These are phyloP conservation scores for Setaria italica DNA, from an alignment of 202 grass and related monocot genomes.

Conservation along the genomic window DNA sequence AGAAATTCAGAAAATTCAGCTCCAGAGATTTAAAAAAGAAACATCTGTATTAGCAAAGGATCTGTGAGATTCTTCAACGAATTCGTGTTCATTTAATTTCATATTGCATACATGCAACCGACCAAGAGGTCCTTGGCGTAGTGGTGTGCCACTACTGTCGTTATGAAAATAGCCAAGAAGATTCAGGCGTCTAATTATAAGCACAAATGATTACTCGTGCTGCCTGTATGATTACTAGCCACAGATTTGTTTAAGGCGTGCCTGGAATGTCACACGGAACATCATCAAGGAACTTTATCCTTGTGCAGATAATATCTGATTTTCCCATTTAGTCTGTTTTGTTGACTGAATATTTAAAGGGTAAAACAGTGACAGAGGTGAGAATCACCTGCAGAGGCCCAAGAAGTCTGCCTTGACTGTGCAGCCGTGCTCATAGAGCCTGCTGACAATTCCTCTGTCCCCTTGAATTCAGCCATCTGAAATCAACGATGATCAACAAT, in stretches of 20 bases:
- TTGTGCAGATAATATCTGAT: not conserved
- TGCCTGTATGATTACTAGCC: conserved; percentile 12
- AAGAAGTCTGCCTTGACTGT: conserved; percentile 68
- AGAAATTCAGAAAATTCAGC: not conserved
- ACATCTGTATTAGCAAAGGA: not conserved
- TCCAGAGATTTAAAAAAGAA: not conserved
- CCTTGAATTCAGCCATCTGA: conserved; percentile 69
- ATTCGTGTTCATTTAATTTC: not conserved
- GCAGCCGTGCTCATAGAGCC: conserved; percentile 49
- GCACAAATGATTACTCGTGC: conserved; percentile 25
- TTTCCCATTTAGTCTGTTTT: not conserved
- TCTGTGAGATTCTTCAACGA: not conserved
- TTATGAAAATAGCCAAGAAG: conserved; percentile 33
- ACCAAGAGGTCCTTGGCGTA: conserved; percentile 33
- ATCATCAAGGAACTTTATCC: not conserved
- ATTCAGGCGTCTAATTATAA: conserved; percentile 24
- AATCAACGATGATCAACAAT: conserved; percentile 8
- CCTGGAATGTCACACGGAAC: not conserved
- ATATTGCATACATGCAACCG: conserved; percentile 41
- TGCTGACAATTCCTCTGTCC: conserved; percentile 52
- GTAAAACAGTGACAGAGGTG: not conserved
- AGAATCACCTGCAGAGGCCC: conserved; percentile 62
- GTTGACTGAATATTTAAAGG: conserved; percentile 7
- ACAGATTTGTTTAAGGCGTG: conserved; percentile 9
- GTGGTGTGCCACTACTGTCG: conserved; percentile 43